Evolutionary conservation across 345 rosid species (phyloP).

Genomic region (Litchi chinensis): DNA sequence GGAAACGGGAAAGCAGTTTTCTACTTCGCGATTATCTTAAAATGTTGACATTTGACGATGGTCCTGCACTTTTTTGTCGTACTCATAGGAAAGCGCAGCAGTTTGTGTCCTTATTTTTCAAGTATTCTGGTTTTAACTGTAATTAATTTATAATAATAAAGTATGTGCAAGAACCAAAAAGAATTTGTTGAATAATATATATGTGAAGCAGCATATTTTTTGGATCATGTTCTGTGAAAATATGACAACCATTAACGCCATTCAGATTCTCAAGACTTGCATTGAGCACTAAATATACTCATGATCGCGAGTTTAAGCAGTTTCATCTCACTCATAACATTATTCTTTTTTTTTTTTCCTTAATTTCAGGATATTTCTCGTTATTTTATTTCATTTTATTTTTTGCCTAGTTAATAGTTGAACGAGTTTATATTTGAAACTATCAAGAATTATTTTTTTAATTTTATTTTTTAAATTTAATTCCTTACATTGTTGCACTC

Average conservation of each 20-base stretch:
- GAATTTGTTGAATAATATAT: not conserved
- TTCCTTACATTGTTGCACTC: too few species aligned
- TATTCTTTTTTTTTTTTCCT: not conserved
- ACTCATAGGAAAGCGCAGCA: not conserved
- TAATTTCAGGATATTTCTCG: not conserved
- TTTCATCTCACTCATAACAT: not conserved
- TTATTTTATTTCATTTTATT: too few species aligned
- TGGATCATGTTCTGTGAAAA: slow-evolving; percentile 36
- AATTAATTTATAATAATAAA: too few species aligned
- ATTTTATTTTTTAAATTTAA: too few species aligned
- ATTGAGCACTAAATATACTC: not conserved
- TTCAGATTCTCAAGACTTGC: slow-evolving; percentile 17
- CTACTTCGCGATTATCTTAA: too few species aligned
- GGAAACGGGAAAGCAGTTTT: too few species aligned
- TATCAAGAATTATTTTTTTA: too few species aligned
- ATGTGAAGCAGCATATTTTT: slow-evolving; percentile 22
- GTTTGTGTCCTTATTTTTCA: not conserved
- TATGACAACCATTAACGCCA: slow-evolving; percentile 18
- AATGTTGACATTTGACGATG: not conserved
- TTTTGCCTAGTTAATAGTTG: too few species aligned
- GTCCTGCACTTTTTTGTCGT: not conserved
- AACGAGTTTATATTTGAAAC: too few species aligned
- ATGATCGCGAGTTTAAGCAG: not conserved
- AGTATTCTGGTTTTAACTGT: not conserved
- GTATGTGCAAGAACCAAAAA: not conserved